Evolutionary conservation across 169 alveolate species (phyloP).

Genomic region (Plasmodium inui): DNA sequence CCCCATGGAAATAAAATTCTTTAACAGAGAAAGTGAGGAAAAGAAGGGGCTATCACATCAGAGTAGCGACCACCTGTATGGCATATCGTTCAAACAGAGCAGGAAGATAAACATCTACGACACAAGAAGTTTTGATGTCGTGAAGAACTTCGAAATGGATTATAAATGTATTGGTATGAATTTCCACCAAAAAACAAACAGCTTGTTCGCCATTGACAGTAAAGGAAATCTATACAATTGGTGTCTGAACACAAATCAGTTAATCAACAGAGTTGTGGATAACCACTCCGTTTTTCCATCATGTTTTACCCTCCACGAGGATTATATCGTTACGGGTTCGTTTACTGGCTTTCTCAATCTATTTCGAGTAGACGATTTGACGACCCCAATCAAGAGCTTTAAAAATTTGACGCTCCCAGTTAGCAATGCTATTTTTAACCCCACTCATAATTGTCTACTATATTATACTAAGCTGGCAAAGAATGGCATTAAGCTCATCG

Average conservation of each 20-base stretch:
- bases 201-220: slow-evolving; percentile 53
- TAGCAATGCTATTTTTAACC: slow-evolving; percentile 28
- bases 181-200: slow-evolving; percentile 60
- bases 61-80: neutral
- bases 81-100: slow-evolving; percentile 18
- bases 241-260: slow-evolving; percentile 70
- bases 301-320: slow-evolving; percentile 23
- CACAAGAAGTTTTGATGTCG: slow-evolving; percentile 33
- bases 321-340: slow-evolving; percentile 44
- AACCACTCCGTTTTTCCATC: slow-evolving; percentile 73
- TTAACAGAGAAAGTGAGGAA: neutral
- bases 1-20: slow-evolving; percentile 67
- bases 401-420: slow-evolving; percentile 52
- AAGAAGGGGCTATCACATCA: neutral
- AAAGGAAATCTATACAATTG: slow-evolving; percentile 70
- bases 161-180: slow-evolving; percentile 63
- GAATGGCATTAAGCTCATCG: slow-evolving; percentile 49
- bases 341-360: slow-evolving; percentile 59
- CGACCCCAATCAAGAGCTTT: slow-evolving; percentile 43
- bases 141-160: slow-evolving; percentile 42
- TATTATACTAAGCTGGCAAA: slow-evolving; percentile 30
- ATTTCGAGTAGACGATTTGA: slow-evolving; percentile 44
- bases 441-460: slow-evolving; percentile 29
- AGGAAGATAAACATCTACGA: slow-evolving; percentile 68
- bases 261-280: slow-evolving; percentile 36